phyloP scores from a whole-genome alignment of 352 stramenopile genomes.

The Thraustochytrium striatum region DNA sequence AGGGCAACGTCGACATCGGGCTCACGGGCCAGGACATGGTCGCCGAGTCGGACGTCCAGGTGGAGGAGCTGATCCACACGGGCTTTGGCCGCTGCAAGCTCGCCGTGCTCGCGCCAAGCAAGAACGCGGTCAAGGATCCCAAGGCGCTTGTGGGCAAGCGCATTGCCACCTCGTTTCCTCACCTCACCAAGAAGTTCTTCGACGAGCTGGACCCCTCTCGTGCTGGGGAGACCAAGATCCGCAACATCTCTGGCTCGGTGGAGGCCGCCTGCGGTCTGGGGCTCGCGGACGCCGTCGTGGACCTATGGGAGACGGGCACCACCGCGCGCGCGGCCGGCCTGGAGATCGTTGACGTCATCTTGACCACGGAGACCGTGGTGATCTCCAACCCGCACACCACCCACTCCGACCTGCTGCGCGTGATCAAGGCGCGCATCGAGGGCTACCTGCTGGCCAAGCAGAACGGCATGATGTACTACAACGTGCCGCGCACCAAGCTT shows the following conservation, averaged over 20 bases:
- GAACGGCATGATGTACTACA: constrained; percentile 97
- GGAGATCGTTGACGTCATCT: constrained; percentile 67
- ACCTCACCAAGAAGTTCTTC: constrained; percentile 89
- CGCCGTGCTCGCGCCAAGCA: constrained; percentile 87
- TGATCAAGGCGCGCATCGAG: constrained; percentile 76
- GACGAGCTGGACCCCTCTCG: constrained; percentile 70
- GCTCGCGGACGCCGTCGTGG: constrained; percentile 93
- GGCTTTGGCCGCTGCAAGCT: constrained; percentile 93
- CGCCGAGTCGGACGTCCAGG: constrained; percentile 79
- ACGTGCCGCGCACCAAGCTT: constrained; percentile 83
- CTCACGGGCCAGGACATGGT: constrained; percentile 91
- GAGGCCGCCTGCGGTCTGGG: constrained; percentile 94
- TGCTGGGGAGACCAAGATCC: constrained; percentile 73
- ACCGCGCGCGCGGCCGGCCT: constrained; percentile 81
- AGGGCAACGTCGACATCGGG: constrained; percentile 95
- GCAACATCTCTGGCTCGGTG: constrained; percentile 95
- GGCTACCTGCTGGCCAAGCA: constrained; percentile 93
- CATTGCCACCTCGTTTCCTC: constrained; percentile 95
- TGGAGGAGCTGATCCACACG: constrained; percentile 85
- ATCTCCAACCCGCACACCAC: constrained; percentile 74
- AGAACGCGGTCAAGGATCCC: constrained; percentile 72
- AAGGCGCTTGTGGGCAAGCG: constrained; percentile 81
- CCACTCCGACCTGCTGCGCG: constrained; percentile 71
- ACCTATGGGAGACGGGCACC: constrained; percentile 97
- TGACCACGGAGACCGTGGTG: constrained; percentile 51